Evolutionary conservation across 768 basidiomycete species (phyloP).

Genomic region (Tephrocybe sp.): DNA sequence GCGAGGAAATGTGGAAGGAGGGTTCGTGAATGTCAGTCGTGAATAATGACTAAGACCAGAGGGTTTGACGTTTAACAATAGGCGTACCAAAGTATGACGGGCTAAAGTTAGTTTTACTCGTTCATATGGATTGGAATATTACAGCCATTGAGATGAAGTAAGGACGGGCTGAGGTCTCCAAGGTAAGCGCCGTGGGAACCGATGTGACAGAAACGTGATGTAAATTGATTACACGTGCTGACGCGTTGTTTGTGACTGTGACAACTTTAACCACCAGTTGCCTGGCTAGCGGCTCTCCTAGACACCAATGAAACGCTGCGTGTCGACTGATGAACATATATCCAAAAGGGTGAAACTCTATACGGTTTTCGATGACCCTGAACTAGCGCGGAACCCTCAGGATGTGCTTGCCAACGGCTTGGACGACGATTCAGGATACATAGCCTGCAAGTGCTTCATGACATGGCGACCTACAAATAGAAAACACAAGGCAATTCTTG

Average conservation of each 20-base stretch:
- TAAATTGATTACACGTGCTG: constrained; percentile 12
- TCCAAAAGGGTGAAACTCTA: constrained; percentile 11
- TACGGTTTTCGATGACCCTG: constrained; percentile 20
- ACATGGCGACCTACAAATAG: constrained; percentile 34
- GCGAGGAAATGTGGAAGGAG: too few relatives aligned
- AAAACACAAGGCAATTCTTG: constrained; percentile 31
- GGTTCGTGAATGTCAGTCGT: too few relatives aligned
- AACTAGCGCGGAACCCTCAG: constrained; percentile 25
- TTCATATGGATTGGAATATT: not conserved
- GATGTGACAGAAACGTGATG: constrained; percentile 1
- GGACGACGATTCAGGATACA: constrained; percentile 34
- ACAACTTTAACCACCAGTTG: too few relatives aligned
- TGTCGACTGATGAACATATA: not conserved
- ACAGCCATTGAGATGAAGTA: not conserved
- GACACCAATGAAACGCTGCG: too few relatives aligned
- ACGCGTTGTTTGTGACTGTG: constrained; percentile 10
- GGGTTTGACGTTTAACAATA: too few relatives aligned
- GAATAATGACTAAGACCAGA: too few relatives aligned
- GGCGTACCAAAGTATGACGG: not conserved
- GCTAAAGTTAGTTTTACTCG: not conserved
- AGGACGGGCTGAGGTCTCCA: not conserved
- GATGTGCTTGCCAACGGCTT: constrained; percentile 31
- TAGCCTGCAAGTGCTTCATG: constrained; percentile 45
- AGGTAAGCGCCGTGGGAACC: constrained; percentile 2
- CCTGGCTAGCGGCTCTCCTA: too few relatives aligned